Percentiles rank a stretch among this genome's conserved stretches.
phyloP scores from a whole-genome alignment of 768 basidiomycete genomes.

The Dioszegia crocea region DNA sequence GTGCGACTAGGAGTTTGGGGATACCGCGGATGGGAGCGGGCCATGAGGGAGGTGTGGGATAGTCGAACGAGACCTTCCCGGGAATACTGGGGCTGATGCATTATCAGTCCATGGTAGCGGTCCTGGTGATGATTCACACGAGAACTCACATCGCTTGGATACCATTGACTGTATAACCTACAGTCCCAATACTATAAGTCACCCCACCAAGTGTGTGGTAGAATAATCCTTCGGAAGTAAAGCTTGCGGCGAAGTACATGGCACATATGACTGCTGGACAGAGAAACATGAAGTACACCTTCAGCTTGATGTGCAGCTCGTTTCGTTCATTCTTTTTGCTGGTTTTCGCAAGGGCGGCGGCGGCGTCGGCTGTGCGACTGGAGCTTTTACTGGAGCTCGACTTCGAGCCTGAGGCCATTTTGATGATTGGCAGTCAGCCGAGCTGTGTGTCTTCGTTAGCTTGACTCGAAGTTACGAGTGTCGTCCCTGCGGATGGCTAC shows the following conservation, averaged over 20 bases:
- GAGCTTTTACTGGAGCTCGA: too few relatives aligned
- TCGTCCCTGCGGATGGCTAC: too few relatives aligned
- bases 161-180: conserved; percentile 19
- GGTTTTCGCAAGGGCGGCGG: too few relatives aligned
- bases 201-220: neutral
- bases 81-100: neutral
- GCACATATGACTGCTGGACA: conserved; percentile 11
- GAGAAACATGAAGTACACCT: conserved; percentile 8
- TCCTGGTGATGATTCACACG: neutral
- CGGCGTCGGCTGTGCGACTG: too few relatives aligned
- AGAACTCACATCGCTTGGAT: conserved; percentile 14
- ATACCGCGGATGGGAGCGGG: conserved; percentile 11
- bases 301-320: neutral
- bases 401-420: too few relatives aligned
- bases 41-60: conserved; percentile 15
- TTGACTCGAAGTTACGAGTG: too few relatives aligned
- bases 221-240: neutral
- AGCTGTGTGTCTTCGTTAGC: too few relatives aligned
- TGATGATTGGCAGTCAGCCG: too few relatives aligned
- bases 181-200: conserved; percentile 17
- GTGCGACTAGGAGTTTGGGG: conserved; percentile 24
- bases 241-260: neutral
- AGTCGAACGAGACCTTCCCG: conserved; percentile 6
- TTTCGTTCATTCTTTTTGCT: neutral
- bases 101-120: neutral